Evolutionary conservation across 2,329 filamentous ascomycete genomes (phyloP).

Genomic region (Botryotinia calthae): DNA sequence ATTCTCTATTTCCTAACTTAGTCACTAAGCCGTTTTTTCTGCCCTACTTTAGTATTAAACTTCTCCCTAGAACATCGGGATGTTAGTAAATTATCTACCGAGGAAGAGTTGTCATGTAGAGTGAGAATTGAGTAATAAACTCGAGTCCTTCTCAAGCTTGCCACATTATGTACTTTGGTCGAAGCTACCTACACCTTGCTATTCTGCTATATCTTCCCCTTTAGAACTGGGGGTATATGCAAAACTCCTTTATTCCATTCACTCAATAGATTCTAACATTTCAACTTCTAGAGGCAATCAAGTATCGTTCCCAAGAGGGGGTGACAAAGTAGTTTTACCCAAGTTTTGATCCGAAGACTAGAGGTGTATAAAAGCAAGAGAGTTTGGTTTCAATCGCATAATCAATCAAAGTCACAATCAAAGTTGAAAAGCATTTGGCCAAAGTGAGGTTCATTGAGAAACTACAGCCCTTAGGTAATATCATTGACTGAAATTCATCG

Average conservation of each 20-base stretch:
- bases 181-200: background rate
- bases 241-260: background rate
- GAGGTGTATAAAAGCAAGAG: background rate
- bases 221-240: background rate
- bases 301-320: background rate
- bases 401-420: background rate
- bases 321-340: background rate
- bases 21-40: background rate
- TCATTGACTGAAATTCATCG: background rate
- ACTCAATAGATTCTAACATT: background rate
- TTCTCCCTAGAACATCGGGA: rapidly evolving
- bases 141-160: background rate
- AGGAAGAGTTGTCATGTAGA: background rate
- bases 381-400: background rate
- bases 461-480: background rate
- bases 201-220: rapidly evolving
- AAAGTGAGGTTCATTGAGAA: background rate
- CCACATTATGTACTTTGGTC: background rate
- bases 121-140: background rate
- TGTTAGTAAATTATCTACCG: too few species aligned
- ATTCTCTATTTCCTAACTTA: too few species aligned
- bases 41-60: rapidly evolving
- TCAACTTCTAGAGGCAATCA: background rate
- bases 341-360: background rate
- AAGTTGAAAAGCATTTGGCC: background rate